Conservation (phyloP, 805 yeast genomes). For the Brettanomyces sp. region DNA sequence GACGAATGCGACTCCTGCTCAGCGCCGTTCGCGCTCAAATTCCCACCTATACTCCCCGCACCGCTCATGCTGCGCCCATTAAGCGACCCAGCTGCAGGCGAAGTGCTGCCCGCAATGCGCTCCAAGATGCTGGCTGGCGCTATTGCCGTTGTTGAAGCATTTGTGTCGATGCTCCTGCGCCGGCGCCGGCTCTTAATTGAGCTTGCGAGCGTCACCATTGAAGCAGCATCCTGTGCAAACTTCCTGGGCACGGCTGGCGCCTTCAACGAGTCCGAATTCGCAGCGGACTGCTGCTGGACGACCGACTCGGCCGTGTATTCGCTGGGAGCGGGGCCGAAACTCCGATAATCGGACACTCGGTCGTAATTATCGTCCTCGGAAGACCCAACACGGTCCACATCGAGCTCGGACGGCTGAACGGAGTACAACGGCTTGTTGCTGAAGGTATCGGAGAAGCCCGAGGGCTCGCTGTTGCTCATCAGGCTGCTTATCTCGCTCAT, state of each 20-base stretch:
- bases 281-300: background rate
- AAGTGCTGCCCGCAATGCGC: slow-evolving; percentile 23
- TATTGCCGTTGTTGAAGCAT: slow-evolving; percentile 59
- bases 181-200: slow-evolving; percentile 25
- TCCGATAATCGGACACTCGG: background rate
- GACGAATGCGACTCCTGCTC: background rate
- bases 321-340: background rate
- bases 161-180: slow-evolving; percentile 28
- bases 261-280: slow-evolving; percentile 30
- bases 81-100: slow-evolving; percentile 16
- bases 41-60: background rate
- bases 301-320: background rate
- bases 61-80: slow-evolving; percentile 2
- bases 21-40: background rate
- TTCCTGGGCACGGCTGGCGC: background rate
- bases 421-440: slow-evolving; percentile 43
- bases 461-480: slow-evolving; percentile 10
- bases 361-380: background rate
- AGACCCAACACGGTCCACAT: background rate
- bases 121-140: slow-evolving; percentile 69
- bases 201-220: slow-evolving; percentile 26
- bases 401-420: slow-evolving; percentile 25
- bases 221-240: slow-evolving; percentile 17
- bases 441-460: slow-evolving; percentile 24
- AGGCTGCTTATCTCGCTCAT: slow-evolving; percentile 7